Evolutionary conservation across 2,329 filamentous ascomycete genomes (phyloP).

Genomic region (Xylariomycetidae sp.): DNA sequence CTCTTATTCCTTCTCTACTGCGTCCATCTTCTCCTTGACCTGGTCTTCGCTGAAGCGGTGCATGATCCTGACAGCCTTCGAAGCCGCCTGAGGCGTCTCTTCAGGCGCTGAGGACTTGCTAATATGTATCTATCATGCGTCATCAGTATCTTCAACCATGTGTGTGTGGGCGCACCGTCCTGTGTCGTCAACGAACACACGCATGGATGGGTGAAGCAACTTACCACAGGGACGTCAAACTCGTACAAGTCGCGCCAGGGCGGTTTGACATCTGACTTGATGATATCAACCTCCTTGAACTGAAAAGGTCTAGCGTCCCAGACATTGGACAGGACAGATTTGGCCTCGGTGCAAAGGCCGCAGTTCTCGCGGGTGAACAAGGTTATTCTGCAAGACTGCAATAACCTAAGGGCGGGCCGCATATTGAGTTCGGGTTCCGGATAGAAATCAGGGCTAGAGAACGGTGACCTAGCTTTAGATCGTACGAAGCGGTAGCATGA

Average conservation of each 20-base stretch:
- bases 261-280: conserved; percentile 51
- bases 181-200: too few species aligned
- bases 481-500: too few species aligned
- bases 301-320: conserved; percentile 62
- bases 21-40: conserved; percentile 63
- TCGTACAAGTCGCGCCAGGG: conserved; percentile 69
- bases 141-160: too few species aligned
- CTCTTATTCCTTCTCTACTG: conserved; percentile 30
- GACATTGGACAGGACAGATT: conserved; percentile 60
- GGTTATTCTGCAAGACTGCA: conserved; percentile 60
- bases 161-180: too few species aligned
- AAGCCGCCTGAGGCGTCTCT: conserved; percentile 48
- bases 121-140: conserved; percentile 48
- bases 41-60: conserved; percentile 66
- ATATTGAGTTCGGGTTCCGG: conserved; percentile 31
- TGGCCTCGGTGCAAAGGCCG: conserved; percentile 63
- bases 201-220: too few species aligned
- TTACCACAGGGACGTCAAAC: conserved; percentile 75
- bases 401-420: conserved; percentile 43
- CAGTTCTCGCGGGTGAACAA: conserved; percentile 70
- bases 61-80: conserved; percentile 66
- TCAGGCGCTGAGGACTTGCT: conserved; percentile 47
- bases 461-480: too few species aligned
- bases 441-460: too few species aligned
- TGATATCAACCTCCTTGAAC: conserved; percentile 64